These are phyloP conservation scores for Globomyces pollinis-pini DNA, from an alignment of 192 early-diverging fungal genomes.

Conservation along the genomic window DNA sequence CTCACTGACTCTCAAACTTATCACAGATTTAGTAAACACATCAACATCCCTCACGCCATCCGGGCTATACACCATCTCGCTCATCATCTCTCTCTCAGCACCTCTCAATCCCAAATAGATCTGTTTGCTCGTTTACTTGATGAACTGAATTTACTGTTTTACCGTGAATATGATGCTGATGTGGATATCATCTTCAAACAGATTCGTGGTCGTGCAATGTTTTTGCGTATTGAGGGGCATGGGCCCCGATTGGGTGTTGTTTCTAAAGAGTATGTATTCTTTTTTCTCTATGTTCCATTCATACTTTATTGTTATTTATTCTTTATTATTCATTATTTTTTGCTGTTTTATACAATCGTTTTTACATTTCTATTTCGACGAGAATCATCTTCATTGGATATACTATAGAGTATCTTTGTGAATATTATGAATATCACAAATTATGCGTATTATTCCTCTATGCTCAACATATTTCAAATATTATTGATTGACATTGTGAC, in stretches of 20 bases:
- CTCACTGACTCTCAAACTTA: too few species aligned
- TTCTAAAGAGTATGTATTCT: conserved; percentile 56
- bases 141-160: conserved; percentile 79
- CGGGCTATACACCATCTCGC: background rate
- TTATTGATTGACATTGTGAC: too few species aligned
- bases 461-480: too few species aligned
- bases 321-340: too few species aligned
- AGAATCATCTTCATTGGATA: too few species aligned
- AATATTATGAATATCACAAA: too few species aligned
- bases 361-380: conserved; percentile 3
- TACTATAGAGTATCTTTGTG: too few species aligned
- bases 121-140: conserved; percentile 70
- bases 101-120: conserved; percentile 18
- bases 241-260: conserved; percentile 79
- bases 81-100: conserved; percentile 21
- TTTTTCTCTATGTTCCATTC: too few species aligned
- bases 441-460: too few species aligned
- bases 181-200: conserved; percentile 60
- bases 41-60: background rate
- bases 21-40: background rate
- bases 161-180: conserved; percentile 80
- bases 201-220: conserved; percentile 70
- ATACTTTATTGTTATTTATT: too few species aligned
- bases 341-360: conserved; percentile 5
- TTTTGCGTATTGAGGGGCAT: conserved; percentile 74